A percentile compares a stretch with the other conserved stretches of the same genome.
These are phyloP conservation scores for Chalaropsis ovoidea DNA, from an alignment of 2,329 filamentous ascomycete species.

Conservation along the genomic window DNA sequence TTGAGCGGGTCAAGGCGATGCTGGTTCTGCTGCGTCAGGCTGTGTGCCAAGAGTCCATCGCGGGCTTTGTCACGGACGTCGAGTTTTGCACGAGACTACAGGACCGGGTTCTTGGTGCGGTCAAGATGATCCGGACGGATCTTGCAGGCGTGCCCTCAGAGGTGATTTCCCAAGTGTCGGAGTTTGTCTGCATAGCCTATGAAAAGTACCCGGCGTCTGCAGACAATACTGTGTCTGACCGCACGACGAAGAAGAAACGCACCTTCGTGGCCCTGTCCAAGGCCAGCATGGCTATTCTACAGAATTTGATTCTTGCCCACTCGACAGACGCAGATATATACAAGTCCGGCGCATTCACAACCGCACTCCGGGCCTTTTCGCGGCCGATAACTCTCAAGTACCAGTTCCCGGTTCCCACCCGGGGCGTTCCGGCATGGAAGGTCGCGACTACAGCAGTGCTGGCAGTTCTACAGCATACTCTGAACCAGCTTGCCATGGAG, in stretches of 20 bases:
- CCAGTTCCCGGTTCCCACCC: conserved; percentile 60
- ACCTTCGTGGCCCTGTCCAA: conserved; percentile 89
- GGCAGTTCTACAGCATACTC: conserved; percentile 54
- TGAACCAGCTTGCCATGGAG: conserved; percentile 43
- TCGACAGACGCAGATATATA: conserved; percentile 58
- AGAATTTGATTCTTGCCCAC: conserved; percentile 50
- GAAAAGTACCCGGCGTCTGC: conserved; percentile 6
- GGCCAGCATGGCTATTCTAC: conserved; percentile 61
- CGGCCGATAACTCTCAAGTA: conserved; percentile 73
- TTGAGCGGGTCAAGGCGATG: conserved; percentile 55
- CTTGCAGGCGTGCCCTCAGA: conserved; percentile 53
- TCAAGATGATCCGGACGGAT: conserved; percentile 59
- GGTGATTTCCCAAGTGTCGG: conserved; percentile 59
- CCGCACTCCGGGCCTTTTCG: conserved; percentile 56
- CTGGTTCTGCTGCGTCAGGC: conserved; percentile 60
- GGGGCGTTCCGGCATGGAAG: conserved; percentile 64
- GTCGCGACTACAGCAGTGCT: conserved; percentile 64
- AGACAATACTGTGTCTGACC: conserved; percentile 34
- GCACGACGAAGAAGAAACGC: conserved; percentile 37
- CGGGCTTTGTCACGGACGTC: conserved; percentile 59
- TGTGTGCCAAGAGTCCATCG: conserved; percentile 57
- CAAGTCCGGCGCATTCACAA: conserved; percentile 53
- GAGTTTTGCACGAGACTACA: conserved; percentile 67
- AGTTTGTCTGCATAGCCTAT: conserved; percentile 63
- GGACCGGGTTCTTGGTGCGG: conserved; percentile 54